Evolutionary conservation across 106 monocot genomes (phyloP), one percentile per base, ranked within the genome.

Genomic region (Acorus calamus): DNA sequence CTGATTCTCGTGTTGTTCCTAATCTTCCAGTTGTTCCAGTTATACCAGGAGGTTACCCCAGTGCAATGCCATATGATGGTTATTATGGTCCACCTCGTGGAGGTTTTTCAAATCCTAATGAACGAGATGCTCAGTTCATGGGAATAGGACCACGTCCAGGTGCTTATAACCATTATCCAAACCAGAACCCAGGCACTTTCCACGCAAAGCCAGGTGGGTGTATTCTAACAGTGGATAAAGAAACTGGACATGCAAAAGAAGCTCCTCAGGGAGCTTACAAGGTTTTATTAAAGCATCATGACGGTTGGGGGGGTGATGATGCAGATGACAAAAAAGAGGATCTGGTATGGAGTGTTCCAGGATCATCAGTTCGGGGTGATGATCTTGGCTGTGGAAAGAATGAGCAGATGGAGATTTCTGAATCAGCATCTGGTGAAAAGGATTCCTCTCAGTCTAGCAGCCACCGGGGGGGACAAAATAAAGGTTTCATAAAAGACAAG

Each of bases 241-340:
- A 82, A 63, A 53, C 59, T 42, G 53, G 46, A 41, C 73, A 66
- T 65, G 8, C 51, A 42, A 59, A 76, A 69, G 77, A 65, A 48
- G 61, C 52, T 52, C 55, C 62, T 60, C 68, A 73, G 67, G 78
- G 80, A 14, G 77, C 70, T 28, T 86, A 65, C 43, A 83, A 59
- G 73, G 81, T 83, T 66, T 70, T 96, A 43, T 56, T 82, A 63
- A 83, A 87, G 46, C 78, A 83, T 4, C 86, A 81, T 73, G 84
- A 76, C 72, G 49, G 65, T 10, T 53, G 5, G 52, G 73, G 61
- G 64, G 52, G 50, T 63, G 67, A 63, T 53, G 66, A 49, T 51
- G 50, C 60, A 45, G 59, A 60, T 42, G 76, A 74, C 53, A 77
- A 69, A 65, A 64, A 55, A 43, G 77, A 61, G 11, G 67, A 5